A percentile compares a stretch with the other conserved stretches of the same genome.
Evolutionary conservation across 2,329 filamentous ascomycete genomes (phyloP).

Genomic region (Aspergillus sp.): DNA sequence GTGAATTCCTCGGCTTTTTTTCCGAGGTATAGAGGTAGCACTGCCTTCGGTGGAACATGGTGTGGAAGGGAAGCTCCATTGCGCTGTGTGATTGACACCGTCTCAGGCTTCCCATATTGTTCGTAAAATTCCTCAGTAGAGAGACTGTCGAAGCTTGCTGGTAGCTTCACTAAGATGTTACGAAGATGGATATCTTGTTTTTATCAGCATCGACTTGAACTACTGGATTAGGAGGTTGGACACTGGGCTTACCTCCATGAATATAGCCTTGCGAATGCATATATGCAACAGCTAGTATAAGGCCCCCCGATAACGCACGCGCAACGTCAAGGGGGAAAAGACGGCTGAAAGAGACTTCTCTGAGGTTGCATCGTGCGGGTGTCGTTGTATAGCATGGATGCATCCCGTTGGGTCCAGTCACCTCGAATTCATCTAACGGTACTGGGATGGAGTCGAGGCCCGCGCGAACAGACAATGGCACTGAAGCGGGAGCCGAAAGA

Average conservation of each 20-base stretch:
- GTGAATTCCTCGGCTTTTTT: constrained; percentile 30
- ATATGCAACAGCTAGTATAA: constrained; percentile 28
- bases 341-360: constrained; percentile 29
- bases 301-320: constrained; percentile 23
- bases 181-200: constrained; percentile 32
- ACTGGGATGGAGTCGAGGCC: constrained; percentile 9
- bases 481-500: neutral
- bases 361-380: constrained; percentile 28
- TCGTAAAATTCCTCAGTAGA: constrained; percentile 37
- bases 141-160: constrained; percentile 29
- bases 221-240: no score
- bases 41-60: constrained; percentile 31
- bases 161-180: constrained; percentile 30
- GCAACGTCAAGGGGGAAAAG: constrained; percentile 33
- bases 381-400: constrained; percentile 29
- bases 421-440: constrained; percentile 27
- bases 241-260: constrained; percentile 30
- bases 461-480: neutral
- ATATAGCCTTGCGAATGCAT: constrained; percentile 30
- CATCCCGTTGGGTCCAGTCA: constrained; percentile 28
- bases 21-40: constrained; percentile 29
- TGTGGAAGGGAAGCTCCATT: constrained; percentile 28
- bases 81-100: constrained; percentile 25
- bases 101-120: constrained; percentile 33
- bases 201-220: neutral